phyloP scores from a whole-genome alignment of 192 early-diverging fungal species.

The Diversispora eburnea region DNA sequence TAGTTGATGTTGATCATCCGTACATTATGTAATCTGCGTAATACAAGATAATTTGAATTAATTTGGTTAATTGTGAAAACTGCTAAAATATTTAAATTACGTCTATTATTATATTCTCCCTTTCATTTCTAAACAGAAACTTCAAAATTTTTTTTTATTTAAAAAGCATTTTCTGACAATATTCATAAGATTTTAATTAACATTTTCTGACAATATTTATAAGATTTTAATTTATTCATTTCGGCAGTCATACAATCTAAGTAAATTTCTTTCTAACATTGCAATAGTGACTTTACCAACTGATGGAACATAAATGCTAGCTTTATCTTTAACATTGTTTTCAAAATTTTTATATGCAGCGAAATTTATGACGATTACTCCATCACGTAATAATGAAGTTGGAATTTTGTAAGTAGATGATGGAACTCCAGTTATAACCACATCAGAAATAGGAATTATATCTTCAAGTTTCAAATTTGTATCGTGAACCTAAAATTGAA shows the following conservation, averaged over 20 bases:
- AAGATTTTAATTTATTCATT: background rate
- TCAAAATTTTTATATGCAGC: constrained; percentile 94
- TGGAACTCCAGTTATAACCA: constrained; percentile 98
- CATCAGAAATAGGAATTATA: constrained; percentile 82
- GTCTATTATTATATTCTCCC: too few relatives aligned
- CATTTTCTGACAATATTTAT: background rate
- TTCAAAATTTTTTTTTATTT: too few relatives aligned
- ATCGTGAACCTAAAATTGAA: constrained; percentile 60
- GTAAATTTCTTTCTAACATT: constrained; percentile 95
- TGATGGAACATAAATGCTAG: constrained; percentile 92
- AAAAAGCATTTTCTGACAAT: background rate
- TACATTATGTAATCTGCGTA: too few relatives aligned
- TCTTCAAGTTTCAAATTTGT: constrained; percentile 71
- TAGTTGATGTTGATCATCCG: too few relatives aligned
- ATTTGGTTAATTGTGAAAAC: too few relatives aligned
- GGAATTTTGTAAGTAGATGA: constrained; percentile 82
- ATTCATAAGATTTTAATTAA: background rate
- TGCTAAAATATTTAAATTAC: too few relatives aligned
- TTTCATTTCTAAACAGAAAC: too few relatives aligned
- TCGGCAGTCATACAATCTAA: constrained; percentile 81
- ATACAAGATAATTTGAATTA: too few relatives aligned
- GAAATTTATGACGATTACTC: constrained; percentile 97
- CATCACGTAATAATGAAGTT: constrained; percentile 86
- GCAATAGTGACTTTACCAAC: constrained; percentile 99
- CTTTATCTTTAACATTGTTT: constrained; percentile 87